Evolutionary conservation across 306 rosid species (phyloP).

Genomic region (Hippophae rhamnoides): DNA sequence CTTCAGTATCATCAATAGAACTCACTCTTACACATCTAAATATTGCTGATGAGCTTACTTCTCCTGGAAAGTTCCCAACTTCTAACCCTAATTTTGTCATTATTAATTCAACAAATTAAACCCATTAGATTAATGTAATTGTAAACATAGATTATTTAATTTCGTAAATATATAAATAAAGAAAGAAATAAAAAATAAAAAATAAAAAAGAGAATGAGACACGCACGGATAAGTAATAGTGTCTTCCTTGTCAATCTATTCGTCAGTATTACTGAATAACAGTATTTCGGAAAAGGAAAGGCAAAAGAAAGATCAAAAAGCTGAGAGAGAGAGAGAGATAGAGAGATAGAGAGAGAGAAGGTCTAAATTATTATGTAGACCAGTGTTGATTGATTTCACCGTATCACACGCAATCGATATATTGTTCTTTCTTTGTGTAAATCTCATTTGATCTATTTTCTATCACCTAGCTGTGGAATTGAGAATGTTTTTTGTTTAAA

Average conservation of each 20-base stretch:
- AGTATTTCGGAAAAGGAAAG: conserved; percentile 40
- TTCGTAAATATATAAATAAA: background rate
- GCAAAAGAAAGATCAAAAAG: conserved; percentile 14
- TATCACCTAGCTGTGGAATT: background rate
- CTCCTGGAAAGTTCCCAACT: conserved; percentile 55
- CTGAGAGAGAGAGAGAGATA: conserved; percentile 3
- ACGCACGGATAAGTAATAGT: conserved; percentile 18
- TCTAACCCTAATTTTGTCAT: conserved; percentile 42
- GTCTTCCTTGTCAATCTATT: conserved; percentile 33
- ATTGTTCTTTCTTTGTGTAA: background rate
- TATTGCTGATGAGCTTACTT: conserved; percentile 55
- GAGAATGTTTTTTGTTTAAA: background rate
- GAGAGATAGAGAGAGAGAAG: no score
- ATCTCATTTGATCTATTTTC: no score
- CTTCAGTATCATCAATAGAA: conserved; percentile 59
- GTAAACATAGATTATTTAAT: background rate
- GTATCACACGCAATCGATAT: conserved; percentile 53
- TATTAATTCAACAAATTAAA: background rate
- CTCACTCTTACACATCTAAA: conserved; percentile 76
- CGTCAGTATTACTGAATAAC: conserved; percentile 46
- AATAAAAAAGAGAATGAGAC: conserved; percentile 21
- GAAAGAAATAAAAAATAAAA: background rate
- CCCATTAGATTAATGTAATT: no score
- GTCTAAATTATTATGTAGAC: background rate
- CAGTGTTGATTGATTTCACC: no score